These are phyloP conservation scores for Mortierella hygrophila DNA, from an alignment of 192 early-diverging fungal species.

Conservation along the genomic window DNA sequence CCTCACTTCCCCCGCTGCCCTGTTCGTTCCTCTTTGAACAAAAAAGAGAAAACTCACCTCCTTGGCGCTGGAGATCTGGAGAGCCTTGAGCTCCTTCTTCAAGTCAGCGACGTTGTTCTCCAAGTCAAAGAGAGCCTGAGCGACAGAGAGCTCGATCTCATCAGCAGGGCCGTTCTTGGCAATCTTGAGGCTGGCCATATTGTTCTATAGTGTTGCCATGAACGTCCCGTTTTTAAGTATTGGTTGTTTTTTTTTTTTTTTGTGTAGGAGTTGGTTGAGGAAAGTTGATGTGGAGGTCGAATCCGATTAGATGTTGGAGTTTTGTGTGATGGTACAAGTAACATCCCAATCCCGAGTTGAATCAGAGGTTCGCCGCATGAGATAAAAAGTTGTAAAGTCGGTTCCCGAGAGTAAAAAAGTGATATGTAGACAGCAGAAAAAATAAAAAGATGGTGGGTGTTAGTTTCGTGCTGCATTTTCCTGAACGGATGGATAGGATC, in stretches of 20 bases:
- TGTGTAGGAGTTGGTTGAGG: background rate
- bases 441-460: background rate
- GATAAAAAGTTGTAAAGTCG: background rate
- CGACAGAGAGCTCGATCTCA: slow-evolving; percentile 95
- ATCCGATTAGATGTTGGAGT: background rate
- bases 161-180: slow-evolving; percentile 64
- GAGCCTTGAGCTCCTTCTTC: slow-evolving; percentile 95
- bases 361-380: slow-evolving; percentile 28
- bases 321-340: background rate
- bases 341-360: background rate
- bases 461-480: background rate
- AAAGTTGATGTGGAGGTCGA: background rate
- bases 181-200: slow-evolving; percentile 60
- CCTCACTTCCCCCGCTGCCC: background rate
- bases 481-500: slow-evolving; percentile 32
- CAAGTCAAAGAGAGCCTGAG: slow-evolving; percentile 95
- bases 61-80: slow-evolving; percentile 96
- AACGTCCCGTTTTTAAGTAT: background rate
- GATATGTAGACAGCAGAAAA: slow-evolving; percentile 8
- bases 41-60: slow-evolving; percentile 73
- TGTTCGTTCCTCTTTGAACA: background rate
- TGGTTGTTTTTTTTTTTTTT: background rate
- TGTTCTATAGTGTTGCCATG: slow-evolving; percentile 29
- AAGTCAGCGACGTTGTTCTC: slow-evolving; percentile 97
- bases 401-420: background rate